These are phyloP conservation scores for Phellopilus nigrolimitatus DNA, from an alignment of 1,284 basidiomycete species.

Conservation along the genomic window DNA sequence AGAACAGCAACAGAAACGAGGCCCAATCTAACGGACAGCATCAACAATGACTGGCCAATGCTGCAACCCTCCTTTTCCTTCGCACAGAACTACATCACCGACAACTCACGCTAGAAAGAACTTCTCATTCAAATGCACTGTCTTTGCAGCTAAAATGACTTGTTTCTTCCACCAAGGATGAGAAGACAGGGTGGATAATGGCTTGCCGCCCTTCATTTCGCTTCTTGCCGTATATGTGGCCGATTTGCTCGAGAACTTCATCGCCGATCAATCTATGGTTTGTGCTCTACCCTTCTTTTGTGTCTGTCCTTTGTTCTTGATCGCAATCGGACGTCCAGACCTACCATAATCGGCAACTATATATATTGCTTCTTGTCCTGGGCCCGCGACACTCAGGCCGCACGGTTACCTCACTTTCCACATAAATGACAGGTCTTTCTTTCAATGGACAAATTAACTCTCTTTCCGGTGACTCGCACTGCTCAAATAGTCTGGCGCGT, in stretches of 20 bases:
- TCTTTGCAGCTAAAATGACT: neutral
- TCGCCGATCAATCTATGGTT: neutral
- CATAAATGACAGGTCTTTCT: constrained; percentile 8
- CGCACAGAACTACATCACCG: too few relatives aligned
- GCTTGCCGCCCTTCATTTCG: neutral
- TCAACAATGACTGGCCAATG: neutral
- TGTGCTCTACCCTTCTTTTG: neutral
- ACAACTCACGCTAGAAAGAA: neutral
- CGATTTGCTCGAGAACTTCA: too few relatives aligned
- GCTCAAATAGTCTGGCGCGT: neutral
- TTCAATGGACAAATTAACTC: constrained; percentile 9
- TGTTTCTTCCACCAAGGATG: neutral
- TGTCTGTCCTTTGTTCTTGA: constrained; percentile 12
- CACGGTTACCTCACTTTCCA: neutral
- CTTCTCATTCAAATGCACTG: neutral
- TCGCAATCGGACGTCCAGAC: neutral
- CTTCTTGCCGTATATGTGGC: neutral
- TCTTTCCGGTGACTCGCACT: neutral
- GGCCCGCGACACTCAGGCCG: constrained; percentile 2
- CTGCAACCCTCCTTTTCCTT: neutral
- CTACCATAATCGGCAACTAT: constrained; percentile 1
- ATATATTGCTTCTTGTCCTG: neutral
- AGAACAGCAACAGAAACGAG: neutral
- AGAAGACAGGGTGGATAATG: neutral
- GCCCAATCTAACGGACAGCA: neutral